These are phyloP conservation scores for Oxytropis ochrocephala DNA, from an alignment of 306 rosid genomes.

Conservation along the genomic window DNA sequence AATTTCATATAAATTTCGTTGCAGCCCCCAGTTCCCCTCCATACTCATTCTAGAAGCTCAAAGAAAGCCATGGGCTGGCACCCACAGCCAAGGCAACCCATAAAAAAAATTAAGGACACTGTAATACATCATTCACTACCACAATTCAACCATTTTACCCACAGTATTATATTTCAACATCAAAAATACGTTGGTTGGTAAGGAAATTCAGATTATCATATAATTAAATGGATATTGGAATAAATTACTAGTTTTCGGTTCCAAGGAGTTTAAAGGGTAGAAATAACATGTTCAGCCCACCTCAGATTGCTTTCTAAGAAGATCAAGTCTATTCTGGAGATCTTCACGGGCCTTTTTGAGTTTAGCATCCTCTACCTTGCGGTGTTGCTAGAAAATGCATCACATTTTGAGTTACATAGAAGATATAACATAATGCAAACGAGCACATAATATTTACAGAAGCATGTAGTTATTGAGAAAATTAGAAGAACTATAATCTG, in stretches of 20 bases:
- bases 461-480: not conserved
- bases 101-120: conserved; percentile 4
- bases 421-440: conserved; percentile 5
- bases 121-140: conserved; percentile 11
- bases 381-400: conserved; percentile 50
- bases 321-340: conserved; percentile 69
- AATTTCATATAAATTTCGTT: not conserved
- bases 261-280: conserved; percentile 6
- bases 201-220: conserved; percentile 1
- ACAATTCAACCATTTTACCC: conserved; percentile 10
- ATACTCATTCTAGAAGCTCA: not conserved
- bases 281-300: conserved; percentile 39
- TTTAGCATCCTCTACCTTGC: conserved; percentile 54
- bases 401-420: conserved; percentile 13
- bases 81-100: not conserved
- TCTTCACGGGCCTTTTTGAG: conserved; percentile 69
- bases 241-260: not conserved
- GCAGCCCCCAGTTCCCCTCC: not conserved
- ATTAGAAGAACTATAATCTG: not conserved
- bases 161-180: not conserved
- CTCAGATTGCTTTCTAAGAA: conserved; percentile 76
- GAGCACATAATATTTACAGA: conserved; percentile 6
- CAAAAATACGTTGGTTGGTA: not conserved
- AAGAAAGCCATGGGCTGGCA: not conserved
- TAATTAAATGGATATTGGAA: not conserved